Evolutionary conservation across 306 rosid genomes (phyloP), one percentile per base, ranked within the genome.

Genomic region (cucumber (Cucumis sativus)): DNA sequence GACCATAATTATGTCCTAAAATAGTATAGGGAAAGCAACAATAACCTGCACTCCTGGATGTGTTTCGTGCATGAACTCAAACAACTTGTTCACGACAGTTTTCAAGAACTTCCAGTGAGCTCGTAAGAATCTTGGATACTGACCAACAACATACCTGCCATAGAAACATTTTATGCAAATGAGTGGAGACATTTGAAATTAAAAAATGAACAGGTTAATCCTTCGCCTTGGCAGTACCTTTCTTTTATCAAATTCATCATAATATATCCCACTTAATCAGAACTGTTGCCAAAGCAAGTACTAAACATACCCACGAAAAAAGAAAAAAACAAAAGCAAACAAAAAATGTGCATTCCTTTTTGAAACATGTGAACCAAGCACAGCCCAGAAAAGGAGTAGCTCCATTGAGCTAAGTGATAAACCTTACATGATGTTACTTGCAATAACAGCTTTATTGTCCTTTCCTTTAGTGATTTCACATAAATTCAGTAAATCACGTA

Each of bases 11-110:
- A 25, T 70, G 79, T 59, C 79, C 18, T 43, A 4, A 35, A 56
- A 70, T 51, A 66, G 52, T 47, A 65, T 55, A 61, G 52, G 35
- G 56, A 39, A 54, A 43, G 70, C 15, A 76, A 58, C 81, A 79
- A 15, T 69, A 76, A 96, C 99, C 97, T 96, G 99, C 83, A 96
- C 99, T 77, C 99, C 99, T 47, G 99, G 99, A 86, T 96, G 99
- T 13, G 96, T 96, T 87, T 96, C 98, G 20, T 96, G 99, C 99
- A 92, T 96, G 80, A 96, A 95, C 82, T 95, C 99, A 59, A 96
- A 96, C 90, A 96, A 85, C 86, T 96, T 96, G 79, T 91, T 92
- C 80, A 96, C 98, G 25, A 96, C 97, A 37, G 98, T 96, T 85
- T 96, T 96, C 74, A 96, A 81, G 84, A 96, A 96, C 86, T 92